Conservation (phyloP, 2,329 filamentous ascomycete species). For the Neofusicoccum parvum region DNA sequence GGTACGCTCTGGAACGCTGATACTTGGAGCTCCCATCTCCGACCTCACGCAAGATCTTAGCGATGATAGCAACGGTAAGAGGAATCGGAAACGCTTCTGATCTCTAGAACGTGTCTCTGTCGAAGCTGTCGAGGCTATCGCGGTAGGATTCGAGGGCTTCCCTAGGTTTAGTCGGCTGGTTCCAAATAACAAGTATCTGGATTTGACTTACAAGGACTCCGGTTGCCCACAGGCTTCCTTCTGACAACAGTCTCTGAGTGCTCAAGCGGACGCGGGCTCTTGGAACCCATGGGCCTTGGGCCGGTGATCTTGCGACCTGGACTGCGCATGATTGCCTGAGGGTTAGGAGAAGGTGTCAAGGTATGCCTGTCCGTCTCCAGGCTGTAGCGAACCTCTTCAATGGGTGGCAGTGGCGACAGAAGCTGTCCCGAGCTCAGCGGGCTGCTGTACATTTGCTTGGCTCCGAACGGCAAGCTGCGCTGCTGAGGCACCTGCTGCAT, state of each 20-base stretch:
- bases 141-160: conserved; percentile 28
- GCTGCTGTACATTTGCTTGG: conserved; percentile 41
- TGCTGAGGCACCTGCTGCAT: conserved; percentile 1
- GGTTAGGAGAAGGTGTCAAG: conserved; percentile 8
- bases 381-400: conserved; percentile 53
- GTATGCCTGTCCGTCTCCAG: conserved; percentile 47
- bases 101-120: conserved; percentile 39
- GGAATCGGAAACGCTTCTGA: background rate
- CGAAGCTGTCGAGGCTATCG: conserved; percentile 37
- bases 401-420: conserved; percentile 50
- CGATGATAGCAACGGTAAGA: background rate
- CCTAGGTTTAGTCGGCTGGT: background rate
- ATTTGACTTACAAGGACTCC: conserved; percentile 29
- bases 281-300: conserved; percentile 51
- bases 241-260: conserved; percentile 60
- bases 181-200: background rate
- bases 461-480: conserved; percentile 9
- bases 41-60: background rate
- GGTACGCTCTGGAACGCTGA: background rate
- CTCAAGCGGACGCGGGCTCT: conserved; percentile 40
- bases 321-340: conserved; percentile 19
- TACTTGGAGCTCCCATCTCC: too few species aligned
- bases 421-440: conserved; percentile 40
- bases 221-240: conserved; percentile 35
- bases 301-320: conserved; percentile 41